Evolutionary conservation across 805 yeast genomes (phyloP), one percentile per base, ranked within the genome.

Genomic region (Hanseniaspora osmophila): DNA sequence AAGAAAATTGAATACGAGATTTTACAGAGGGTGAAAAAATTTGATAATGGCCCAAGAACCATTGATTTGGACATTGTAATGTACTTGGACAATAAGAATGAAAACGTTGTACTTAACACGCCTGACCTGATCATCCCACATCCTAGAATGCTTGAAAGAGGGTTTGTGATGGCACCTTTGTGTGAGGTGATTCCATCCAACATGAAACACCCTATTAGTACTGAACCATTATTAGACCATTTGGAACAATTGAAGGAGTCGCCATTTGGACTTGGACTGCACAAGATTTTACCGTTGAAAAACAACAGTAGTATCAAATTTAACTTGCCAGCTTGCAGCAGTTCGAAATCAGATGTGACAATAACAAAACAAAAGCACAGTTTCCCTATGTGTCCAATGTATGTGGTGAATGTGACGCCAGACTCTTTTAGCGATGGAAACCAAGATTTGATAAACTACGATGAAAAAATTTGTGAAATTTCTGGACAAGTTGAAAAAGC

Each of bases 401-500:
- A 86, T 1, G 80, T 92, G 42, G 62, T 92, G 51, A 92, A 92
- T 55, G 72, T 82, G 17, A 92, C 98, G 0, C 95, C 96, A 0
- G 96, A 92, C 61, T 87, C 96, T 1, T 92, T 92, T 59, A 84
- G 95, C 40, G 98, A 92, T 61, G 97, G 95, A 2, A 32, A 32
- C 15, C 56, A 57, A 15, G 32, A 48, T 15, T 49, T 43, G 37
- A 30, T 18, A 15, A 57, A 67, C 30, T 54, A 66, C 1, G 56
- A 66, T 6, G 61, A 62, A 10, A 68, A 78, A 1, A 56, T 80
- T 27, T 55, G 53, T 0, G 63, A 66, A 19, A 82, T 80, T 0
- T 58, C 62, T 37, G 51, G 61, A 35, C 70, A 84, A 70, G 70
- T 76, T 6, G 54, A 59, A 0, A 64, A 71, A 18, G 87, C 85